Evolutionary conservation across 1,284 basidiomycete genomes (phyloP).

Genomic region (Cystobasidiaceae sp.): DNA sequence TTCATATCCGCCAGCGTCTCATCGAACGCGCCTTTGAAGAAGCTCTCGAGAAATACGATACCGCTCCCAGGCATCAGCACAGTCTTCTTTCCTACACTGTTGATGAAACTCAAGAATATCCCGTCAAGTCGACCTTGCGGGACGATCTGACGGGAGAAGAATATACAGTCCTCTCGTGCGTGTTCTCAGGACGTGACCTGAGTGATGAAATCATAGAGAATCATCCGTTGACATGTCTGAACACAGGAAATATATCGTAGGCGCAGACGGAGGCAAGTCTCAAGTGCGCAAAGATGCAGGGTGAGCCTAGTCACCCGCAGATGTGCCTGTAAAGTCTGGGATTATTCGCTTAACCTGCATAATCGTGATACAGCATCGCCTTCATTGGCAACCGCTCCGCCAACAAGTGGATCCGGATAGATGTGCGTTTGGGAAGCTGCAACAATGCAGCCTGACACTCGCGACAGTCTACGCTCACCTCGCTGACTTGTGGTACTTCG

Average conservation of each 20-base stretch:
- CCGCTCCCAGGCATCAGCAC: slow-evolving; percentile 7
- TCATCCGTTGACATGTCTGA: not conserved
- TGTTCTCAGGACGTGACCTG: not conserved
- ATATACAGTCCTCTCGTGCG: slow-evolving; percentile 29
- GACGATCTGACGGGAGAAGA: slow-evolving; percentile 12
- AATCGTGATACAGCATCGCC: slow-evolving; percentile 1
- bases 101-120: slow-evolving; percentile 24
- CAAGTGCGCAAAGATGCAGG: slow-evolving; percentile 26
- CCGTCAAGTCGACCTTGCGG: slow-evolving; percentile 11
- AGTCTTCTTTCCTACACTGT: slow-evolving; percentile 10
- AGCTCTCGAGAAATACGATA: slow-evolving; percentile 16
- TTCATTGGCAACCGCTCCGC: slow-evolving; percentile 23
- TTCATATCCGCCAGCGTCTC: slow-evolving; percentile 33
- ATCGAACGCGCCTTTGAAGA: slow-evolving; percentile 30
- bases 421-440: not conserved
- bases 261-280: slow-evolving; percentile 27
- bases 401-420: slow-evolving; percentile 33
- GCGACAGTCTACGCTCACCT: too few relatives aligned
- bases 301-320: not conserved
- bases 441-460: too few relatives aligned
- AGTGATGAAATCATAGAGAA: not conserved
- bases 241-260: slow-evolving; percentile 35
- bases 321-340: too few relatives aligned
- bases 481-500: not conserved
- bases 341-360: not conserved